phyloP scores from a whole-genome alignment of 2,329 filamentous ascomycete genomes.

The Monilinia vaccinii-corymbosi region DNA sequence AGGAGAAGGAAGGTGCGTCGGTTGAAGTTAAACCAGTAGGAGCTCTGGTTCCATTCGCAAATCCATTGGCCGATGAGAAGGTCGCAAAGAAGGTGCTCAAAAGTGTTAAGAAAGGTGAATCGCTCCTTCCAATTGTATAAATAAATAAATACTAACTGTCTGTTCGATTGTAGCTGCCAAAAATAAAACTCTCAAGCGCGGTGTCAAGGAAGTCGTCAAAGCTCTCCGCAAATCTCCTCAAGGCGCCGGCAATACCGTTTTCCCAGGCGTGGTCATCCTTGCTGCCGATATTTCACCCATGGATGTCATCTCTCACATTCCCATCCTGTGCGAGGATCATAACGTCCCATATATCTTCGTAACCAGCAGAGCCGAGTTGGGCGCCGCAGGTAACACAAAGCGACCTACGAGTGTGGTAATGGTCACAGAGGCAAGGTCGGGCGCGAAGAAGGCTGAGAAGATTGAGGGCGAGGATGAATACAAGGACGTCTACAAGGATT shows the following conservation, averaged over 20 bases:
- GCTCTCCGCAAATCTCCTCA: slow-evolving; percentile 84
- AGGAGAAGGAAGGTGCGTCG: slow-evolving; percentile 32
- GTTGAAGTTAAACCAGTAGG: slow-evolving; percentile 38
- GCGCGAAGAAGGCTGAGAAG: slow-evolving; percentile 32
- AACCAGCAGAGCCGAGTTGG: slow-evolving; percentile 82
- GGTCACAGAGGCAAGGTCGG: slow-evolving; percentile 53
- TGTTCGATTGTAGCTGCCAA: slow-evolving; percentile 62
- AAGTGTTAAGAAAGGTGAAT: slow-evolving; percentile 48
- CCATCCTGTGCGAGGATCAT: slow-evolving; percentile 96
- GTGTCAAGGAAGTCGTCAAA: slow-evolving; percentile 98
- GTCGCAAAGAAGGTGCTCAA: slow-evolving; percentile 57
- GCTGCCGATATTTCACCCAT: slow-evolving; percentile 96
- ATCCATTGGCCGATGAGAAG: slow-evolving; percentile 74
- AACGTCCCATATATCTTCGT: slow-evolving; percentile 96
- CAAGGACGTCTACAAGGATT: slow-evolving; percentile 52
- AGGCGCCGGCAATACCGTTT: slow-evolving; percentile 53
- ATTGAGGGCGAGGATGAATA: slow-evolving; percentile 49
- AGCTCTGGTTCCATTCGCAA: slow-evolving; percentile 74
- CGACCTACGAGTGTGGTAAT: slow-evolving; percentile 94
- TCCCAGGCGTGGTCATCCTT: slow-evolving; percentile 75
- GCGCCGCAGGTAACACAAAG: slow-evolving; percentile 90
- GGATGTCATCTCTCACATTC: slow-evolving; percentile 97
- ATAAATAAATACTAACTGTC: slow-evolving; percentile 14
- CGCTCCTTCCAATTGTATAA: background rate
- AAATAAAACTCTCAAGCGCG: slow-evolving; percentile 90